Evolutionary conservation across 805 yeast genomes (phyloP), one percentile per base, ranked within the genome.

Genomic region (Millerago galiae): DNA sequence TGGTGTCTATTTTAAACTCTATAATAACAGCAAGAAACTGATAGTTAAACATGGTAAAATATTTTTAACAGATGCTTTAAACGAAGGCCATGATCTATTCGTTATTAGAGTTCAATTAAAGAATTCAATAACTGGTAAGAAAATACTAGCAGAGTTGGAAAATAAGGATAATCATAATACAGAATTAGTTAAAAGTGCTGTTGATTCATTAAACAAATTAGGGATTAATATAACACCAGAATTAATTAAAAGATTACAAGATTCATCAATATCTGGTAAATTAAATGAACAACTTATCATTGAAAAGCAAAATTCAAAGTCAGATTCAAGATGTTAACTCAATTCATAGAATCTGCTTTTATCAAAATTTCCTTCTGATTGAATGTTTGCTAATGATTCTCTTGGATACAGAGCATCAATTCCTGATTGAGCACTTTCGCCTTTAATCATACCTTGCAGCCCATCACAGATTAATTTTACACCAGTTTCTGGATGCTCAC

Each of bases 401-500:
- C 45, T 18, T n/a, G 45, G 45, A 25, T 42, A 42, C 18, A 42
- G 25, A 4, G 35, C 16, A 16, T n/a, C 24, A 13, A 31, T 16
- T 5, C 13, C 18, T 7, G 16, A 10, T 11, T 35, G 36, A 5
- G 33, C 12, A 11, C 16, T 37, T 18, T 41, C 44, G 15, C 45
- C 39, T 35, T 37, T 41, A 13, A 35, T 26, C 34, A 44, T 21
- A n/a, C 8, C 47, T 46, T 21, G 51, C 26, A 85, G 57, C 0
- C 89, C 91, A 52, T 81, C 87, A 16, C 81, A 74, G 12, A 85
- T 72, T 45, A 86, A 63, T 10, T 65, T 56, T 5, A 82, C 68
- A 9, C 84, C 86, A 28, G 71, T 65, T 2, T 62, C 47, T 44
- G 81, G 87, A 7, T 81, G 75, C 2, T 89, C 91, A 29, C 79